Evolutionary conservation across 2,329 filamentous ascomycete genomes (phyloP).

Genomic region (Nemania bipapillata): DNA sequence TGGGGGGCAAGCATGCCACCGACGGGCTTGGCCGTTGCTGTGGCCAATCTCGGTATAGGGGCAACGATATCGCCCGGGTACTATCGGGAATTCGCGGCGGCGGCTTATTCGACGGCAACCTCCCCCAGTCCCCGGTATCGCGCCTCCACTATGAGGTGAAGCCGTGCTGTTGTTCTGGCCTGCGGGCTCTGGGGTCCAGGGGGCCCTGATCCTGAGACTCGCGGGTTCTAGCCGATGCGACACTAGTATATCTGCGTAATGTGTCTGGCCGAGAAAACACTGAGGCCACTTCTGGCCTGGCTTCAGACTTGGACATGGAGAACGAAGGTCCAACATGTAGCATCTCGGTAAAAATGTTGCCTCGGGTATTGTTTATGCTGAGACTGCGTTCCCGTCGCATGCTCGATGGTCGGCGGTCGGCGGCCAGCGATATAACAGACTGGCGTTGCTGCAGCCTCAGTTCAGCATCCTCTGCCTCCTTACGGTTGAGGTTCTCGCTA

Average conservation of each 20-base stretch:
- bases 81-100: background rate
- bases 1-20: conserved; percentile 20
- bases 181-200: conserved; percentile 29
- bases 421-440: conserved; percentile 50
- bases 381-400: conserved; percentile 45
- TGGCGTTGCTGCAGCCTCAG: conserved; percentile 51
- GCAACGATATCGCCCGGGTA: conserved; percentile 6
- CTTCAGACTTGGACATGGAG: conserved; percentile 43
- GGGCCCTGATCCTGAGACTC: conserved; percentile 36
- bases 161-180: conserved; percentile 44
- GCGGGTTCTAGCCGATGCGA: conserved; percentile 35
- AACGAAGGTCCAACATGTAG: conserved; percentile 49
- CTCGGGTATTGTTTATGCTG: conserved; percentile 47
- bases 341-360: conserved; percentile 45
- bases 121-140: no score
- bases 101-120: background rate
- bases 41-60: background rate
- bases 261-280: conserved; percentile 39
- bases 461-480: conserved; percentile 63
- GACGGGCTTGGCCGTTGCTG: conserved; percentile 7
- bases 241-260: conserved; percentile 41
- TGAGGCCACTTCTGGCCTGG: conserved; percentile 29
- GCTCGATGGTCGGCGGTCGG: conserved; percentile 40
- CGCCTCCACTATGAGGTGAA: conserved; percentile 44
- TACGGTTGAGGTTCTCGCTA: conserved; percentile 65